Evolutionary conservation across 768 basidiomycete genomes (phyloP).

Genomic region (Gloeopeniophorella convolvens): DNA sequence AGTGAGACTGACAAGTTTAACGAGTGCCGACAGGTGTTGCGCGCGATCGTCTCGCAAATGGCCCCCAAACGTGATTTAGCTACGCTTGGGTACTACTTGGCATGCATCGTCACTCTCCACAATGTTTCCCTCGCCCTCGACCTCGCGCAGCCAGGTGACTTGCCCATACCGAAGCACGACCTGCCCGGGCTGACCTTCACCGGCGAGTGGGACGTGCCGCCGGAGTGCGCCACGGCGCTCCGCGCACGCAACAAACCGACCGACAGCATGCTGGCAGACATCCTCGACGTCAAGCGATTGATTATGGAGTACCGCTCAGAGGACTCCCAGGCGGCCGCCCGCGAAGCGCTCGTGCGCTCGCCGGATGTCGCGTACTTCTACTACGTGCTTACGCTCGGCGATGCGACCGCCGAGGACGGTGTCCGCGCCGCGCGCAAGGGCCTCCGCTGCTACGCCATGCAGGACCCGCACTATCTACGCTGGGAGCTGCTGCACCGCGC

Average conservation of each 20-base stretch:
- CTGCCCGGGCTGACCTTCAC: constrained; percentile 53
- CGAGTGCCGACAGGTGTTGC: no score
- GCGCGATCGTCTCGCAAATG: no score
- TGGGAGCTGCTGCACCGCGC: constrained; percentile 56
- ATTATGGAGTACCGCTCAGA: constrained; percentile 44
- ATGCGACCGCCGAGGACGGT: constrained; percentile 41
- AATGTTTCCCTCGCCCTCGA: no score
- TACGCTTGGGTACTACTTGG: no score
- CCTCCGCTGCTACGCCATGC: constrained; percentile 48
- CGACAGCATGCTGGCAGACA: constrained; percentile 51
- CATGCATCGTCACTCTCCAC: no score
- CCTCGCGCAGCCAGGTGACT: no score
- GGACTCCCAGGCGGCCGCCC: constrained; percentile 43
- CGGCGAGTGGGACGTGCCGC: constrained; percentile 52
- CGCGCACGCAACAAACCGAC: constrained; percentile 34
- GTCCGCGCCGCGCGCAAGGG: constrained; percentile 62
- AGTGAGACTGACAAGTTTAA: no score
- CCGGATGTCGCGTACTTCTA: constrained; percentile 60
- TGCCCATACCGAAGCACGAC: constrained; percentile 37
- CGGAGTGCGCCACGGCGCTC: constrained; percentile 52
- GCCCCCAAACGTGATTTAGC: no score
- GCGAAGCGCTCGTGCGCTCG: constrained; percentile 43
- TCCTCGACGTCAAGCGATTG: constrained; percentile 55
- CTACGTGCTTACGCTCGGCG: constrained; percentile 49
- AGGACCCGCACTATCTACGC: constrained; percentile 48